Evolutionary conservation across 78 protist genomes (phyloP).

Genomic region (Chrysochromulina tobinii): DNA sequence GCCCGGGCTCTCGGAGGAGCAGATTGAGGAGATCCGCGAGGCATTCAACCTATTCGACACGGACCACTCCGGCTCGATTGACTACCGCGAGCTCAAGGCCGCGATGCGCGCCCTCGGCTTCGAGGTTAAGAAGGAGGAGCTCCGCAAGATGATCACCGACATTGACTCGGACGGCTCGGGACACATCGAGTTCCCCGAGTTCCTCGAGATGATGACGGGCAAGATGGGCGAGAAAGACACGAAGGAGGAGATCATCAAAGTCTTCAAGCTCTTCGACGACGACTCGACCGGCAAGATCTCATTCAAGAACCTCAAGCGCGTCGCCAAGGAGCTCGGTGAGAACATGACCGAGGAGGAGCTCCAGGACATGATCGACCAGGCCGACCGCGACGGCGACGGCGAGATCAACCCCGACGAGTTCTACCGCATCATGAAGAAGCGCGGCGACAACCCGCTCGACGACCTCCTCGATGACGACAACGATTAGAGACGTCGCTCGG

Average conservation of each 20-base stretch:
- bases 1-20: constrained; percentile 25
- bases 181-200: constrained; percentile 81
- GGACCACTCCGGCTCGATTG: constrained; percentile 77
- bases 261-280: constrained; percentile 88
- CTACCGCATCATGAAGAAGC: constrained; percentile 85
- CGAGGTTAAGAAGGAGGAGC: constrained; percentile 91
- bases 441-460: constrained; percentile 41
- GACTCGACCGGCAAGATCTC: constrained; percentile 82
- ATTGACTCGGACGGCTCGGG: constrained; percentile 85
- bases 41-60: constrained; percentile 39
- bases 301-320: constrained; percentile 84
- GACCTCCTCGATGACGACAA: constrained; percentile 25
- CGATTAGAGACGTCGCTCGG: too few relatives aligned
- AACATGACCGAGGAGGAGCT: constrained; percentile 88
- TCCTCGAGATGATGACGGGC: constrained; percentile 87
- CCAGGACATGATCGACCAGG: constrained; percentile 92
- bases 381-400: constrained; percentile 89
- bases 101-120: constrained; percentile 96
- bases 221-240: constrained; percentile 84
- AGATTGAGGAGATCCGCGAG: constrained; percentile 43
- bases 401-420: constrained; percentile 85
- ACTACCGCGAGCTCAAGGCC: constrained; percentile 90
- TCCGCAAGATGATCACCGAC: constrained; percentile 79
- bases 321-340: constrained; percentile 92
- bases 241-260: constrained; percentile 85